phyloP scores from a whole-genome alignment of 495 filamentous ascomycete genomes.

The Daldinia caldariorum region DNA sequence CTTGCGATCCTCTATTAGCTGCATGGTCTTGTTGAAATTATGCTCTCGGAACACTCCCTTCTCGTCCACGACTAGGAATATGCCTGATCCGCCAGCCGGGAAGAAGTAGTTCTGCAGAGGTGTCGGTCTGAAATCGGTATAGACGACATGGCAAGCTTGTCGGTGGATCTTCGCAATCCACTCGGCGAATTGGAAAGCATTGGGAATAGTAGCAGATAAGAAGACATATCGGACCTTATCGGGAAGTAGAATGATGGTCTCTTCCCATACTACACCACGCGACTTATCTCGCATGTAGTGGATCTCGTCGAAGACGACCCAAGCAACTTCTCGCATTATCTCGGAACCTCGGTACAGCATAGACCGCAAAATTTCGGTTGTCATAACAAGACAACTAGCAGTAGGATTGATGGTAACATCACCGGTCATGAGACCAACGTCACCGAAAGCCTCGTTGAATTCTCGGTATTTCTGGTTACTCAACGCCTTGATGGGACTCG shows the following conservation, averaged over 20 bases:
- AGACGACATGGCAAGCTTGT: slow-evolving; percentile 97
- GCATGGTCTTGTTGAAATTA: slow-evolving; percentile 97
- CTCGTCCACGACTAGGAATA: slow-evolving; percentile 94
- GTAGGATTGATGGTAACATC: slow-evolving; percentile 99
- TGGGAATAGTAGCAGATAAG: slow-evolving; percentile 97
- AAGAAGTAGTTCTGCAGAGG: slow-evolving; percentile 98
- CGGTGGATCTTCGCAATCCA: slow-evolving; percentile 98
- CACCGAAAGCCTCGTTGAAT: slow-evolving; percentile 93
- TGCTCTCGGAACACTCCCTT: slow-evolving; percentile 94
- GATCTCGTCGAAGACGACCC: slow-evolving; percentile 98
- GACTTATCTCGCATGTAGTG: slow-evolving; percentile 97
- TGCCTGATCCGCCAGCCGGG: slow-evolving; percentile 90
- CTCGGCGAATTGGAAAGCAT: slow-evolving; percentile 98
- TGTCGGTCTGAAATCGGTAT: slow-evolving; percentile 96
- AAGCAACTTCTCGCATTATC: slow-evolving; percentile 98
- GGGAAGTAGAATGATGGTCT: slow-evolving; percentile 95
- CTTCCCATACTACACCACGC: slow-evolving; percentile 98
- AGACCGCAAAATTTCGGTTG: slow-evolving; percentile 97
- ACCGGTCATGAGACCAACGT: slow-evolving; percentile 98
- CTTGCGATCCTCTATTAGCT: slow-evolving; percentile 84
- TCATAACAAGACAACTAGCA: slow-evolving; percentile 98
- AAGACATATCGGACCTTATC: slow-evolving; percentile 99
- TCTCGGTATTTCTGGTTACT: slow-evolving; percentile 99
- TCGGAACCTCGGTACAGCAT: slow-evolving; percentile 99
- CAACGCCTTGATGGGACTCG: slow-evolving; percentile 97